Evolutionary conservation across 805 yeast genomes (phyloP), one percentile per base, ranked within the genome.

Genomic region (Barnettozyma siamensis): DNA sequence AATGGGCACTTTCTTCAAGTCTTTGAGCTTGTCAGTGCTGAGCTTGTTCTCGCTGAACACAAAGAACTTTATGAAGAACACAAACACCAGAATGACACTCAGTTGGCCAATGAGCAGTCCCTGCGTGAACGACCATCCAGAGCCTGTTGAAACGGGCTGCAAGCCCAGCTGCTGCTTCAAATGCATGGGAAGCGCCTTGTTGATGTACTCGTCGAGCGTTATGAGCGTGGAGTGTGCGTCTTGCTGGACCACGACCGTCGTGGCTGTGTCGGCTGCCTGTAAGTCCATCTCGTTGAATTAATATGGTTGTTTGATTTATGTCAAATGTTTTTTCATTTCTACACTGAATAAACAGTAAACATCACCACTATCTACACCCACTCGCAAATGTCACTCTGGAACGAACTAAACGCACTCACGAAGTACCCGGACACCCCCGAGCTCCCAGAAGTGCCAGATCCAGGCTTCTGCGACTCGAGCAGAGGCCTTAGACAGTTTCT

Each of bases 31-130:
- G 34, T 55, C 59, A 3, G 41, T 44, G 59, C 66, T 35, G 5
- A 62, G 44, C 35, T 58, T 57, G 1, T 78, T 66, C 40, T 84
- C 93, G 36, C 86, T 79, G 56, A 85, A 85, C 0, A 85, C 81
- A 54, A 85, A 85, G 60, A 83, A 84, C 60, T 78, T 79, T 45
- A 84, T 75, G 55, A 85, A 83, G 27, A 83, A 70, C 4, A 75
- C 70, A 30, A 83, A 61, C 11, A 82, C 69, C 1, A 82, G 49
- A 33, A 85, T 73, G 10, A 85, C 88, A 50, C 87, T 80, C 13
- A 82, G 51, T 55, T 85, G 93, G 0, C 94, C 94, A 2, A 84
- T 45, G 2, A 84, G 64, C 12, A 85, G 66, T 2, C 94, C 94
- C 49, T 83, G 86, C 0, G 88, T 77, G 53, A 85, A 85, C n/a